phyloP scores from a whole-genome alignment of 345 rosid species.

The Lepidium didymum region DNA sequence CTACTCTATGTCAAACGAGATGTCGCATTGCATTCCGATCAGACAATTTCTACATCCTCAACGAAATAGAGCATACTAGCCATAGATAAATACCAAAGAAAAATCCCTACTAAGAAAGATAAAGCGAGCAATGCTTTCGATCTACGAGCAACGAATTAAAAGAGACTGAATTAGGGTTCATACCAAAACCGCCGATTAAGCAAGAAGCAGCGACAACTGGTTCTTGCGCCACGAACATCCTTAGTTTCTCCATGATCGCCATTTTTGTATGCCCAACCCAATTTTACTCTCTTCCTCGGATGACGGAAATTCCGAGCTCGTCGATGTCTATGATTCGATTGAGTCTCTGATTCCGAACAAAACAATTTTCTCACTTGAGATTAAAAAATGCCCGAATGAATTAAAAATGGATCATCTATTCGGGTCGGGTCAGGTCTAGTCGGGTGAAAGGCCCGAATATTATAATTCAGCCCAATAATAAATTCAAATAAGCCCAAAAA shows the following conservation, averaged over 20 bases:
- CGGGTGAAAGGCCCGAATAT: background rate
- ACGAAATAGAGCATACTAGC: background rate
- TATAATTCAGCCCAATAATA: background rate
- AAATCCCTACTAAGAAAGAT: background rate
- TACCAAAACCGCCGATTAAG: conserved; percentile 82
- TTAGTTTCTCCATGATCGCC: conserved; percentile 79
- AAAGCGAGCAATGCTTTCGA: background rate
- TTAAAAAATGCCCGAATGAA: background rate
- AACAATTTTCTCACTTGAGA: background rate
- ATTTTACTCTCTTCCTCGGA: background rate
- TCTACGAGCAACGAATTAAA: background rate
- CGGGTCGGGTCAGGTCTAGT: background rate
- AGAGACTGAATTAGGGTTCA: background rate
- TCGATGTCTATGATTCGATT: conserved; percentile 1
- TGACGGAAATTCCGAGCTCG: background rate
- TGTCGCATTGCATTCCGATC: background rate
- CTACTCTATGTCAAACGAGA: background rate
- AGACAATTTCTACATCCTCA: background rate
- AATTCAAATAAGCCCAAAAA: too few relatives aligned
- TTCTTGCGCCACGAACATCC: conserved; percentile 81
- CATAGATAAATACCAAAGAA: background rate
- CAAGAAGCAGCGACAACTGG: conserved; percentile 90
- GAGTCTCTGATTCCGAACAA: background rate
- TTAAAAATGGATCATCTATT: background rate
- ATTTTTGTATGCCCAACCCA: conserved; percentile 31